These are phyloP conservation scores for Ophioceras dolichostomum DNA, from an alignment of 2,329 filamentous ascomycete species.

Conservation along the genomic window DNA sequence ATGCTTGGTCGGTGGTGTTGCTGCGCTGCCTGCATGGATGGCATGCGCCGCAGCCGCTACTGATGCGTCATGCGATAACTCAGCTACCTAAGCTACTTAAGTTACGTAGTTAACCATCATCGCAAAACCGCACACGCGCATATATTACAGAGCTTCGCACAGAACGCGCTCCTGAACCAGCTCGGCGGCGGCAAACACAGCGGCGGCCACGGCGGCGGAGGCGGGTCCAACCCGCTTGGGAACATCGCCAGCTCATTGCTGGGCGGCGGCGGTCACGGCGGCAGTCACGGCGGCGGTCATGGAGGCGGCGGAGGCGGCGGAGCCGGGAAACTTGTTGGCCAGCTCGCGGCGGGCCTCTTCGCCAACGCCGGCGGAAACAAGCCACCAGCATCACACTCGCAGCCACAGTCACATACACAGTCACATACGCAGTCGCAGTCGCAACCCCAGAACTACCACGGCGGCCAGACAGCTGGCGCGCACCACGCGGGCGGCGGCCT, in stretches of 20 bases:
- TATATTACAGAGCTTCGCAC: slow-evolving; percentile 45
- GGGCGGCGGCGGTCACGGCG: slow-evolving; percentile 18
- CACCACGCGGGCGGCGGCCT: slow-evolving; percentile 31
- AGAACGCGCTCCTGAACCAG: slow-evolving; percentile 39
- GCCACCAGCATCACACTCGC: too few species aligned
- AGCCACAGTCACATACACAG: too few species aligned
- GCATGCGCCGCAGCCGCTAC: too few species aligned
- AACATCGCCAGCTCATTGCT: slow-evolving; percentile 35
- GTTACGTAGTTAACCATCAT: too few species aligned
- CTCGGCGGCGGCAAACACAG: slow-evolving; percentile 33
- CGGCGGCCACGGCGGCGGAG: slow-evolving; percentile 18
- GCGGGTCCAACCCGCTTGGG: slow-evolving; percentile 27
- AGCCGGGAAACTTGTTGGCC: slow-evolving; percentile 41
- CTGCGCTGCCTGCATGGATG: too few species aligned
- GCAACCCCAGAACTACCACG: slow-evolving; percentile 34
- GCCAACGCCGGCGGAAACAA: slow-evolving; percentile 35
- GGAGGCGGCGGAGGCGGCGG: slow-evolving; percentile 20
- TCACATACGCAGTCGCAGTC: too few species aligned
- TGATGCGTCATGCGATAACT: too few species aligned
- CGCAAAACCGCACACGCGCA: too few species aligned
- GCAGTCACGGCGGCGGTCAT: slow-evolving; percentile 14
- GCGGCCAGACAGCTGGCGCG: slow-evolving; percentile 26
- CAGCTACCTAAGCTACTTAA: too few species aligned
- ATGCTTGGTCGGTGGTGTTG: too few species aligned
- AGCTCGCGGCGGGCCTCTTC: slow-evolving; percentile 43